Evolutionary conservation across 495 filamentous ascomycete genomes (phyloP).

Genomic region (Hyphodiscus hymeniophilus): DNA sequence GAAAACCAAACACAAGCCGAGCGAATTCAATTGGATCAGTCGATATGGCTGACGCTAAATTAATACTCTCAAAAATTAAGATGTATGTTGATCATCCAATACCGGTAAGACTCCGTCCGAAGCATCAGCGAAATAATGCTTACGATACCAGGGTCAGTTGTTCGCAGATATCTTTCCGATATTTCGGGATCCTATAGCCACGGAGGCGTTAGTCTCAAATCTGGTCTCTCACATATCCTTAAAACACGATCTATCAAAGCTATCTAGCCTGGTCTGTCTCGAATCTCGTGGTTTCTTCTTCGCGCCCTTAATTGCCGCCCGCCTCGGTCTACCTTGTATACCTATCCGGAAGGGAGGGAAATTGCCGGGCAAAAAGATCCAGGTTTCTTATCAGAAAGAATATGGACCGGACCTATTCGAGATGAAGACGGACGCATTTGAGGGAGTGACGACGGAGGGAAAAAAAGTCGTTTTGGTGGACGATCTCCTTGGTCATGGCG

Average conservation of each 20-base stretch:
- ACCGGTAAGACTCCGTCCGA: neutral
- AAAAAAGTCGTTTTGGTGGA: conserved; percentile 17
- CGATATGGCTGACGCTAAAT: neutral
- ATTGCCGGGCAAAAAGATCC: conserved; percentile 8
- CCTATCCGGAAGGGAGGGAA: conserved; percentile 15
- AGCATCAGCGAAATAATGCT: neutral
- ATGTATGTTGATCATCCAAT: neutral
- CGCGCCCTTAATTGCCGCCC: conserved; percentile 7
- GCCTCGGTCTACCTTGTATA: conserved; percentile 8
- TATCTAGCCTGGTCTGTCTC: conserved; percentile 11
- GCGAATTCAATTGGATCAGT: too few species aligned
- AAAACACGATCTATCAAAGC: conserved; percentile 5
- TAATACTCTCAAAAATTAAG: conserved; percentile 2
- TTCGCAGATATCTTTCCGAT: conserved; percentile 18
- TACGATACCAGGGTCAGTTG: conserved; percentile 5
- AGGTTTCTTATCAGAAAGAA: conserved; percentile 7
- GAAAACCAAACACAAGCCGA: too few species aligned
- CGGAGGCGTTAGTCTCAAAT: conserved; percentile 14
- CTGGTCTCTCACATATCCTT: conserved; percentile 5
- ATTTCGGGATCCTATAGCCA: conserved; percentile 11
- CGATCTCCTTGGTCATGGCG: conserved; percentile 15
- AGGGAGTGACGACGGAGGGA: conserved; percentile 4
- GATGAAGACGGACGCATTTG: conserved; percentile 19
- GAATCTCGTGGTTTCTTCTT: conserved; percentile 18
- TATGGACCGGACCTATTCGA: conserved; percentile 15